These are phyloP conservation scores for Benincasa hispida DNA, from an alignment of 306 rosid species.

Conservation along the genomic window DNA sequence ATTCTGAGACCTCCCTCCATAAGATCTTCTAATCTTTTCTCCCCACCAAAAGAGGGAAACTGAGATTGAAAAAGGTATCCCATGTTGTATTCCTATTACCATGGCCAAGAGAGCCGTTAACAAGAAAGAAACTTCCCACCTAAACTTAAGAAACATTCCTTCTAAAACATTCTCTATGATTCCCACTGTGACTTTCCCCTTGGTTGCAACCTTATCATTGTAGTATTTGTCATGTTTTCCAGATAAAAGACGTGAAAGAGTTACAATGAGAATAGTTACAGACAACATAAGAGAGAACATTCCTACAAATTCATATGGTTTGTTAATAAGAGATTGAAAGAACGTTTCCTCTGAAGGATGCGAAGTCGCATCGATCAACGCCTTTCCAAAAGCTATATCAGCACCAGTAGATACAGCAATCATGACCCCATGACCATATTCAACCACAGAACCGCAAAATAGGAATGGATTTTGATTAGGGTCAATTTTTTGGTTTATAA, in stretches of 20 bases:
- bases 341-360: slow-evolving; percentile 6
- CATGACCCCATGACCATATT: slow-evolving; percentile 36
- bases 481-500: slow-evolving; percentile 8
- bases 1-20: slow-evolving; percentile 10
- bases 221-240: slow-evolving; percentile 21
- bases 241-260: slow-evolving; percentile 29
- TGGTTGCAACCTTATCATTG: slow-evolving; percentile 34
- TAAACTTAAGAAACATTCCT: slow-evolving; percentile 19
- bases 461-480: slow-evolving; percentile 30
- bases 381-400: slow-evolving; percentile 6
- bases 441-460: slow-evolving; percentile 34
- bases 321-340: slow-evolving; percentile 32
- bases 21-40: slow-evolving; percentile 9
- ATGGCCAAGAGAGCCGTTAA: slow-evolving; percentile 15
- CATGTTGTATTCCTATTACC: slow-evolving; percentile 44
- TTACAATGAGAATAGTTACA: slow-evolving; percentile 19
- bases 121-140: slow-evolving; percentile 24
- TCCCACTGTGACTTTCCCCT: slow-evolving; percentile 33
- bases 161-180: slow-evolving; percentile 15
- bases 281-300: slow-evolving; percentile 19
- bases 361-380: neutral
- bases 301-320: slow-evolving; percentile 26
- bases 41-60: slow-evolving; percentile 24
- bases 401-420: slow-evolving; percentile 27
- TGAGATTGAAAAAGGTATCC: slow-evolving; percentile 35